These are phyloP conservation scores for Besnoitia besnoiti DNA, from an alignment of 169 alveolate genomes.

Conservation along the genomic window DNA sequence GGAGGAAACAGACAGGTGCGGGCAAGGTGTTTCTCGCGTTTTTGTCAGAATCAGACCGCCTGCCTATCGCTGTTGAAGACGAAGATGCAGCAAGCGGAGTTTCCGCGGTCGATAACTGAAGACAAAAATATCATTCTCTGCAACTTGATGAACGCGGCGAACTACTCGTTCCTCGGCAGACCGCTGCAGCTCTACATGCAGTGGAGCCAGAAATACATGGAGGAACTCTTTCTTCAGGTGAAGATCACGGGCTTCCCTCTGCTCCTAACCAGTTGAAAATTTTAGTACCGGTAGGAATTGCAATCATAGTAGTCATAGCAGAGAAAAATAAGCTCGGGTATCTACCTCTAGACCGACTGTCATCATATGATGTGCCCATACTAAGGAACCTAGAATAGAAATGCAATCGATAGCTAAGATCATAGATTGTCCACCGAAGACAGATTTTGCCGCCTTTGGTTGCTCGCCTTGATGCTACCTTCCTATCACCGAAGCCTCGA, in stretches of 20 bases:
- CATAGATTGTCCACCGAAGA: too few relatives aligned
- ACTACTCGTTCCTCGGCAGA: constrained; percentile 78
- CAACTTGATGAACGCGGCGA: constrained; percentile 80
- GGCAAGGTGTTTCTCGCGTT: background rate
- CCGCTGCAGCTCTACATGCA: constrained; percentile 69
- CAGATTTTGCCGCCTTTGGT: too few relatives aligned
- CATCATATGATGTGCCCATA: too few relatives aligned
- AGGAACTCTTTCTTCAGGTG: constrained; percentile 82
- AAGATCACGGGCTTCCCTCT: too few relatives aligned
- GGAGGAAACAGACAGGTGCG: too few relatives aligned
- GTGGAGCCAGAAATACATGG: constrained; percentile 79
- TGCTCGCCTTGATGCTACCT: background rate
- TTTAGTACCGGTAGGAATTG: too few relatives aligned
- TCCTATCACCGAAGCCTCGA: too few relatives aligned
- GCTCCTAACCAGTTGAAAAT: too few relatives aligned
- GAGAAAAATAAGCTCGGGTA: background rate
- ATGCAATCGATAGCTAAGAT: too few relatives aligned
- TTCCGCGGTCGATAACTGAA: constrained; percentile 43
- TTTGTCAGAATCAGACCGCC: constrained; percentile 3
- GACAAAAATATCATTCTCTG: constrained; percentile 72
- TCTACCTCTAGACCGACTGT: too few relatives aligned
- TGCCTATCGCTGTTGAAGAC: constrained; percentile 18
- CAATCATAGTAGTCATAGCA: background rate
- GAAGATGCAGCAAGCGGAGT: background rate
- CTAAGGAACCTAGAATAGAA: too few relatives aligned